A percentile compares a stretch with the other conserved stretches of the same genome.
Evolutionary conservation across 2,329 filamentous ascomycete species (phyloP).

Genomic region (Aspergillus sp.): DNA sequence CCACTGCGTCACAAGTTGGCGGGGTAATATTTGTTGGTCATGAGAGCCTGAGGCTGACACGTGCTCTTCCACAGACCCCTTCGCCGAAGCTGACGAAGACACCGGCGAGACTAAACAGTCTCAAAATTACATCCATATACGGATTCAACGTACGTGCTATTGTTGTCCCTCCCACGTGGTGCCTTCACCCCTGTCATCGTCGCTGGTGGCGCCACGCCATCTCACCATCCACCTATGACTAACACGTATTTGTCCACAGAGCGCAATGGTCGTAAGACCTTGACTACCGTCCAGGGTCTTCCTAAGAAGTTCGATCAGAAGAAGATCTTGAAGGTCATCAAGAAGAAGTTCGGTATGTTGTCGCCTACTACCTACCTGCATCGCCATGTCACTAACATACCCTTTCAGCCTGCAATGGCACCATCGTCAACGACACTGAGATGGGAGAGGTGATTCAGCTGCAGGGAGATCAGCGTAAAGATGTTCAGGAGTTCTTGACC

Average conservation of each 20-base stretch:
- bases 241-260: conserved; percentile 58
- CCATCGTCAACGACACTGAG: conserved; percentile 90
- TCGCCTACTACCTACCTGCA: background rate
- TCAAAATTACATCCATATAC: conserved; percentile 99
- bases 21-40: conserved; percentile 39
- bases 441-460: conserved; percentile 99
- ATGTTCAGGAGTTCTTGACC: conserved; percentile 95
- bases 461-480: conserved; percentile 98
- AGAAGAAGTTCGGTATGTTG: conserved; percentile 91
- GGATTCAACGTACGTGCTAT: conserved; percentile 85
- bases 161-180: background rate
- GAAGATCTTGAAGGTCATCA: conserved; percentile 99
- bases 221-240: conserved; percentile 16
- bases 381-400: conserved; percentile 21
- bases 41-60: conserved; percentile 35
- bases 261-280: conserved; percentile 99
- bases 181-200: background rate
- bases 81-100: conserved; percentile 99
- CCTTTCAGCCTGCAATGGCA: conserved; percentile 92
- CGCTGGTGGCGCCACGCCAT: conserved; percentile 9
- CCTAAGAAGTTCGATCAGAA: conserved; percentile 99
- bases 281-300: conserved; percentile 98
- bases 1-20: conserved; percentile 26
- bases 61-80: conserved; percentile 73
- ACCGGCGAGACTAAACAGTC: conserved; percentile 92